These are phyloP conservation scores for Aethionema arabicum DNA, from an alignment of 345 rosid genomes.

Conservation along the genomic window DNA sequence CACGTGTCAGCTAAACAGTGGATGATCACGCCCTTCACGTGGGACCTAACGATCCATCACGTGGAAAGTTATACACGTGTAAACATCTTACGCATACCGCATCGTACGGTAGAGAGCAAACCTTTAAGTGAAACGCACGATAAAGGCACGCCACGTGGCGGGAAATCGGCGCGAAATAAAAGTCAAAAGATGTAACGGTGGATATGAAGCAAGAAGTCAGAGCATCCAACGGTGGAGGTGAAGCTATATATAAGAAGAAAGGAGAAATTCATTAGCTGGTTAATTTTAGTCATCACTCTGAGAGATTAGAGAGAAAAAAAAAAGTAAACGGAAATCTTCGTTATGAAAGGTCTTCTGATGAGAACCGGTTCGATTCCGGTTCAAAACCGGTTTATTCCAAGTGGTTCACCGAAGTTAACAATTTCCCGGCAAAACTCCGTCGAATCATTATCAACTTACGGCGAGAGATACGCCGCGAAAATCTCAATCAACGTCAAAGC, in stretches of 20 bases:
- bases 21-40: constrained; percentile 38
- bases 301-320: not conserved
- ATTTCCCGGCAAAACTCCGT: constrained; percentile 46
- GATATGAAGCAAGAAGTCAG: constrained; percentile 4
- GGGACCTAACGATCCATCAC: constrained; percentile 22
- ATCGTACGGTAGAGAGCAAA: constrained; percentile 41
- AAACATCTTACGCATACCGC: constrained; percentile 35
- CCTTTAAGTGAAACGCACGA: constrained; percentile 11
- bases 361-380: constrained; percentile 61
- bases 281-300: constrained; percentile 14
- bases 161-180: constrained; percentile 1
- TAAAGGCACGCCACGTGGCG: constrained; percentile 3
- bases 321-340: constrained; percentile 6
- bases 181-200: constrained; percentile 28
- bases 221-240: constrained; percentile 10
- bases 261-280: not conserved
- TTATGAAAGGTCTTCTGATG: constrained; percentile 55
- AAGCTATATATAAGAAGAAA: constrained; percentile 28
- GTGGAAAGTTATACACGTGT: constrained; percentile 40
- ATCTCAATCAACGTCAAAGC: constrained; percentile 47
- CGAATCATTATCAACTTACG: constrained; percentile 40
- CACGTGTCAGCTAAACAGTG: constrained; percentile 37
- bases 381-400: constrained; percentile 29
- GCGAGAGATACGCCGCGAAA: constrained; percentile 44
- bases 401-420: constrained; percentile 37